These are phyloP conservation scores for Rhodotorula sp. DNA, from an alignment of 1,284 basidiomycete species.

Conservation along the genomic window DNA sequence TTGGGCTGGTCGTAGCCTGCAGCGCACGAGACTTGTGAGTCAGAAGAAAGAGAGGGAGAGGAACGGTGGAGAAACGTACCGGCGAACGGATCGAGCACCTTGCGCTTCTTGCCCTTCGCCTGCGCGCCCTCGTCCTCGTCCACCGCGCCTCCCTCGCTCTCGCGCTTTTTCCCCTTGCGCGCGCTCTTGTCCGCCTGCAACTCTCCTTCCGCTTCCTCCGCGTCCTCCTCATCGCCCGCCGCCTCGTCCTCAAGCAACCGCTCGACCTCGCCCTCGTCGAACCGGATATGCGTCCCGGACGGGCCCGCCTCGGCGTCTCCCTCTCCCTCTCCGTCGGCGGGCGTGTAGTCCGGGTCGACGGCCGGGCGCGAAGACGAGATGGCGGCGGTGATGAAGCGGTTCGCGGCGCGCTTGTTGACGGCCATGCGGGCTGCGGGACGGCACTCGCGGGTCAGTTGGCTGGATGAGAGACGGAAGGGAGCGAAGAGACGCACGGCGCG, in stretches of 20 bases:
- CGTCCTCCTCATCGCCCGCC: conserved; percentile 7
- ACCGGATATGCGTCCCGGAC: conserved; percentile 33
- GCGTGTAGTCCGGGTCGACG: conserved; percentile 24
- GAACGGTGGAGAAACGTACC: neutral
- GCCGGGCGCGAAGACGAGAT: conserved; percentile 55
- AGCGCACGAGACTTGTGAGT: no score
- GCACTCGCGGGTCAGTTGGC: neutral
- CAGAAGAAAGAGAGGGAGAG: neutral
- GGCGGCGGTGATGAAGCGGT: conserved; percentile 78
- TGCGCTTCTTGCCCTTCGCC: conserved; percentile 9
- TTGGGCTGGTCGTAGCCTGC: conserved; percentile 34
- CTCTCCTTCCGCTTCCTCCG: neutral
- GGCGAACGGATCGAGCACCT: conserved; percentile 28
- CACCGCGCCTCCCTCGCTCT: neutral
- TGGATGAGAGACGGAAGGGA: neutral
- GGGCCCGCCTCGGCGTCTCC: conserved; percentile 7
- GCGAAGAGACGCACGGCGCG: conserved; percentile 2
- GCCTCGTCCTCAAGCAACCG: conserved; percentile 21
- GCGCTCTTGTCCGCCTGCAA: neutral
- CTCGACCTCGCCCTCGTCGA: conserved; percentile 25
- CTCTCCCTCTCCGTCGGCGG: neutral
- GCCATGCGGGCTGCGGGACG: conserved; percentile 55
- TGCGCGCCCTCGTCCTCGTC: neutral
- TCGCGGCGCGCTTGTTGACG: conserved; percentile 73
- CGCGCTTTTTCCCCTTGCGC: neutral